These are phyloP conservation scores for Rhipidocladum racemiflorum DNA, from an alignment of 176 grass and related monocot genomes.

Conservation along the genomic window DNA sequence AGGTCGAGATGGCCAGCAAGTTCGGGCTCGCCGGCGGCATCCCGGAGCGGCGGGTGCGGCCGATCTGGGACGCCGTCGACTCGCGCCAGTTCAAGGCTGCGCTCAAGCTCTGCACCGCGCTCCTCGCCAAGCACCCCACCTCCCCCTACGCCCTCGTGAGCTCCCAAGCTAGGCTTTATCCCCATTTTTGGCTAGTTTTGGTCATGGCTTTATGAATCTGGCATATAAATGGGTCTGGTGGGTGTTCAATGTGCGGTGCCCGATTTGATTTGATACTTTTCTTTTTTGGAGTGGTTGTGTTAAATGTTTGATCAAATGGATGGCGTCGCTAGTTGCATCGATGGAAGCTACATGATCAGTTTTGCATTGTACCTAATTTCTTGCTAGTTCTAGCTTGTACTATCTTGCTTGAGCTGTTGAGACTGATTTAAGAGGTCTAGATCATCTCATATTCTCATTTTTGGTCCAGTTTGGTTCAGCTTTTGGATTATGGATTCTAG, in stretches of 20 bases:
- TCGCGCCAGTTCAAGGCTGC: constrained; percentile 84
- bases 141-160: constrained; percentile 92
- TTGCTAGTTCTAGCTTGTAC: not conserved
- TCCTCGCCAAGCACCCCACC: constrained; percentile 73
- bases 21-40: constrained; percentile 87
- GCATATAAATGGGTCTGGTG: constrained; percentile 13
- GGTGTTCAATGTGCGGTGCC: not conserved
- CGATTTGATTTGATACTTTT: not conserved
- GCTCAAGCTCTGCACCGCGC: constrained; percentile 66
- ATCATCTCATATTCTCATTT: not conserved
- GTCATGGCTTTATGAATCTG: not conserved
- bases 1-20: constrained; percentile 65
- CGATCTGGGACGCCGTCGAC: constrained; percentile 97
- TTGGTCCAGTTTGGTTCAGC: too few relatives aligned
- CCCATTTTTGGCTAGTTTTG: not conserved
- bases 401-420: not conserved
- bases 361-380: not conserved
- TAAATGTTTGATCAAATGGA: constrained; percentile 14
- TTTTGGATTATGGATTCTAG: too few relatives aligned
- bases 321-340: not conserved
- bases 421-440: not conserved
- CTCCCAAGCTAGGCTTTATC: not conserved
- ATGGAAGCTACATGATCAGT: not conserved
- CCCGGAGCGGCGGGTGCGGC: constrained; percentile 81
- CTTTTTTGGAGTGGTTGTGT: not conserved